Conservation (phyloP, 1,139 yeast genomes). For the Trichomonascaceae sp. region DNA sequence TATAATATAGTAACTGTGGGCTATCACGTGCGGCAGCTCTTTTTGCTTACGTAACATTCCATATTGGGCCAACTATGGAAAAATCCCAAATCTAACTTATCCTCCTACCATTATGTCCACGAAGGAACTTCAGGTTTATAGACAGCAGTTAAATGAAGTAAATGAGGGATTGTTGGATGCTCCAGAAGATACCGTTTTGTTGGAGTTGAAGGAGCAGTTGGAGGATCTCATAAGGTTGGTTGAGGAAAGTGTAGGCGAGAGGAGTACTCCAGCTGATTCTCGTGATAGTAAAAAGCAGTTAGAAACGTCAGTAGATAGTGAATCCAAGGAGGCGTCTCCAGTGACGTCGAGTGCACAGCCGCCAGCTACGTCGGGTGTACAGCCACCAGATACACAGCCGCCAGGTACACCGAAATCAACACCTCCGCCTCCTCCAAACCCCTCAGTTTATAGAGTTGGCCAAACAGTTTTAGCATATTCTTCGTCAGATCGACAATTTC, state of each 20-base stretch:
- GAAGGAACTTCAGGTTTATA: constrained; percentile 32
- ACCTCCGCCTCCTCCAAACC: not conserved
- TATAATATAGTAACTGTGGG: too few relatives aligned
- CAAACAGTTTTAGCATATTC: constrained; percentile 3
- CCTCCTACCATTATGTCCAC: constrained; percentile 12
- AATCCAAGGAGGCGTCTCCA: not conserved
- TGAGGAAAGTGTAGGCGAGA: constrained; percentile 12
- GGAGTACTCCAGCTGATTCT: not conserved
- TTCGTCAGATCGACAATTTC: constrained; percentile 27
- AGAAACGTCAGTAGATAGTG: not conserved
- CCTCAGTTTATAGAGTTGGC: constrained; percentile 1
- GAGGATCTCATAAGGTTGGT: constrained; percentile 29
- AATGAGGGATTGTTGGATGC: constrained; percentile 27
- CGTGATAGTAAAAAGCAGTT: not conserved
- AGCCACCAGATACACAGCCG: not conserved
- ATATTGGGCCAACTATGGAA: too few relatives aligned
- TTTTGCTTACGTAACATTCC: not conserved
- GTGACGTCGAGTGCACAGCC: too few relatives aligned
- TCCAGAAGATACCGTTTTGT: constrained; percentile 30
- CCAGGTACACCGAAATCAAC: not conserved
- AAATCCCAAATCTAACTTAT: not conserved
- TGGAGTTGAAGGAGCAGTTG: constrained; percentile 30
- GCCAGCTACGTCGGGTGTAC: too few relatives aligned
- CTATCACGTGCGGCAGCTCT: too few relatives aligned
- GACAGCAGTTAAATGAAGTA: constrained; percentile 30